Conservation (phyloP, 139 green algal genomes). For the Auxenochlorella pyrenoidosa region DNA sequence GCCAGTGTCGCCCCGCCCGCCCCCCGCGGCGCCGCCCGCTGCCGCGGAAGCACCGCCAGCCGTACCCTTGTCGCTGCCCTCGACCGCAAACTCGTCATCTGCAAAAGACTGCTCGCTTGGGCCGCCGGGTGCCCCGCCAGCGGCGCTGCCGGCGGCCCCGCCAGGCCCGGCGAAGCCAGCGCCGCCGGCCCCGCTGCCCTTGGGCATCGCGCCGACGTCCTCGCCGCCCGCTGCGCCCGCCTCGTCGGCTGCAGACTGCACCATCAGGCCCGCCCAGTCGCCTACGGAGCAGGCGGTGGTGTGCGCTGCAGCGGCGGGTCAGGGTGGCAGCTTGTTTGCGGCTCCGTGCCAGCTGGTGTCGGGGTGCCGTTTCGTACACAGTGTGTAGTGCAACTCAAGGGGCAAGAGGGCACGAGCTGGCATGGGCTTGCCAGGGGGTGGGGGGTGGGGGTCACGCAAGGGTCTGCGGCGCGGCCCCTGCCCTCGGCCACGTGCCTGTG, state of each 20-base stretch:
- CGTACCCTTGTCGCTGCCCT: neutral
- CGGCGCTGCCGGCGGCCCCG: neutral
- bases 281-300: neutral
- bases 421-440: too few species aligned
- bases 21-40: neutral
- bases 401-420: too few species aligned
- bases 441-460: too few species aligned
- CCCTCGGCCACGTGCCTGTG: too few species aligned
- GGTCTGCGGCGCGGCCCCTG: too few species aligned
- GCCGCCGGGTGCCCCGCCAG: neutral
- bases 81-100: neutral
- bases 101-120: neutral
- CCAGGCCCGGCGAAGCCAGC: neutral
- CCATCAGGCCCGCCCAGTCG: conserved; percentile 28
- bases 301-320: neutral
- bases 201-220: neutral
- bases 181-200: conserved; percentile 10
- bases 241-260: conserved; percentile 9
- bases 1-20: neutral
- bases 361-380: too few species aligned
- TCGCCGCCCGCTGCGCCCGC: neutral
- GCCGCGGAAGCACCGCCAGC: neutral
- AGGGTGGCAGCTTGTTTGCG: neutral
- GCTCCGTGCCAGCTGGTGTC: neutral
- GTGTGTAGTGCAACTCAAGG: too few species aligned